Conservation (phyloP, 2,329 filamentous ascomycete genomes). For the Pseudomassariella vexata region DNA sequence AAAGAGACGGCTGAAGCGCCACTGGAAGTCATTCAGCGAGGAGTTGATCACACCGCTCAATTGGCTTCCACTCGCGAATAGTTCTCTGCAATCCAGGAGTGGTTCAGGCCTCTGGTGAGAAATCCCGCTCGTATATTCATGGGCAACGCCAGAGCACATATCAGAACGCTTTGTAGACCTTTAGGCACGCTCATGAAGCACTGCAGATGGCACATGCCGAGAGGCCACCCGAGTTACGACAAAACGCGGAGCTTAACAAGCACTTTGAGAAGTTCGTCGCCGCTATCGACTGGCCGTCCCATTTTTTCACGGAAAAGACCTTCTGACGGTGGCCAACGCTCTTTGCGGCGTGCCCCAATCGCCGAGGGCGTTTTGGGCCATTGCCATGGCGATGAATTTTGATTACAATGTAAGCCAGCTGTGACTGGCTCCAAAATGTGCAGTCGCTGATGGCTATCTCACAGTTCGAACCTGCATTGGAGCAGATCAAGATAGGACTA, state of each 20-base stretch:
- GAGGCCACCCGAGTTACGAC: not conserved
- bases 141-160: not conserved
- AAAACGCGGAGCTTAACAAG: slow-evolving; percentile 1
- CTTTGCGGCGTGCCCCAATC: no score
- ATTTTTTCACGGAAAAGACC: no score
- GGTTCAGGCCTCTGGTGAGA: slow-evolving; percentile 1
- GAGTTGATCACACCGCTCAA: not conserved
- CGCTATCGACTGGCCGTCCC: not conserved
- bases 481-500: not conserved
- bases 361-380: not conserved
- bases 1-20: not conserved
- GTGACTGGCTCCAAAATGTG: not conserved
- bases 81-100: slow-evolving; percentile 1
- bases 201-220: not conserved
- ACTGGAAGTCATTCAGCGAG: not conserved
- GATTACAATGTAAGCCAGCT: no score
- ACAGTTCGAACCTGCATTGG: not conserved
- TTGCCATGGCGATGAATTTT: no score
- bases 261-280: not conserved
- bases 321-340: no score
- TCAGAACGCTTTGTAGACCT: not conserved
- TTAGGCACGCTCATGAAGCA: slow-evolving; percentile 1
- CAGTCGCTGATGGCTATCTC: not conserved
- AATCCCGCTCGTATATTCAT: slow-evolving; percentile 3
- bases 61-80: not conserved